phyloP scores from a whole-genome alignment of 1,284 basidiomycete species.

The Melampsora abietis-canadensis region DNA sequence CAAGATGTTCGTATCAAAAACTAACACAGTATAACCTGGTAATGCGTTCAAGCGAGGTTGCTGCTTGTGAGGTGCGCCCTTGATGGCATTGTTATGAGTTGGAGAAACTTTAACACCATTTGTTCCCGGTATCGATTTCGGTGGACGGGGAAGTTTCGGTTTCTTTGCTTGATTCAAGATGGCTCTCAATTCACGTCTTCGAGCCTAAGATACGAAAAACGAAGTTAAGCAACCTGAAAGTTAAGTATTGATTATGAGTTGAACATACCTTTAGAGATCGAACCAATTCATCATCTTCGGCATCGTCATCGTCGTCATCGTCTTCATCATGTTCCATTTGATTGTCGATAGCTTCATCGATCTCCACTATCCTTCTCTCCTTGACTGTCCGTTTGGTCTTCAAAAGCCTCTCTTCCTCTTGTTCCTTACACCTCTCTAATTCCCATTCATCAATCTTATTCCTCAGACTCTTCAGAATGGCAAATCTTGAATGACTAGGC shows the following conservation, averaged over 20 bases:
- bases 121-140: conserved; percentile 51
- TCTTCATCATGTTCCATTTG: conserved; percentile 49
- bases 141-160: conserved; percentile 44
- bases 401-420: conserved; percentile 19
- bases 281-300: conserved; percentile 68
- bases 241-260: conserved; percentile 5
- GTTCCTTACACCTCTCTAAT: conserved; percentile 60
- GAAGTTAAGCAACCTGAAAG: conserved; percentile 60
- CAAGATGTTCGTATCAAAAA: conserved; percentile 91
- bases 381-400: conserved; percentile 4
- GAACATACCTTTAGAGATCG: conserved; percentile 67
- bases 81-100: conserved; percentile 19
- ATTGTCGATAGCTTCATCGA: conserved; percentile 51
- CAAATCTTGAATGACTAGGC: neutral
- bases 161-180: conserved; percentile 44
- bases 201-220: conserved; percentile 12
- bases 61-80: conserved; percentile 20
- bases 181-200: conserved; percentile 48
- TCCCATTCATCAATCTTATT: conserved; percentile 69
- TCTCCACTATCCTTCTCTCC: conserved; percentile 44
- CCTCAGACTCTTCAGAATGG: conserved; percentile 51
- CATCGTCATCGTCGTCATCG: conserved; percentile 61
- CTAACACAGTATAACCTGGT: conserved; percentile 81
- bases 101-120: conserved; percentile 7
- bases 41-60: conserved; percentile 60